Conservation (phyloP, 352 stramenopile species). For the Phytophthora pisi region DNA sequence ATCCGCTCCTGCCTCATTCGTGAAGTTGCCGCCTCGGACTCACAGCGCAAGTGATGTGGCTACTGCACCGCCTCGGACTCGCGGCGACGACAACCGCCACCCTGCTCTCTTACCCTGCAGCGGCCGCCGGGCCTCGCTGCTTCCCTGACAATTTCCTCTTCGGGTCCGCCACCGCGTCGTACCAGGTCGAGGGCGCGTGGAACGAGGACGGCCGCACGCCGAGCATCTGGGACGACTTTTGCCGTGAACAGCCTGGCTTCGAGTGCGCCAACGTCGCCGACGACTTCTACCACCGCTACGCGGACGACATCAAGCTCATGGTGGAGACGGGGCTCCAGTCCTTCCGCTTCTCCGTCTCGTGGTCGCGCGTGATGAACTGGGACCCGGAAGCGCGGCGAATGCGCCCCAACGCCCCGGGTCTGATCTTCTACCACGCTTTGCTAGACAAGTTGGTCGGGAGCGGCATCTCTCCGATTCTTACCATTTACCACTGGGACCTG, state of each 20-base stretch:
- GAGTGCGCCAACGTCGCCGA: slow-evolving; percentile 89
- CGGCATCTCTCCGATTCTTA: slow-evolving; percentile 25
- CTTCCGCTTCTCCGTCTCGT: slow-evolving; percentile 90
- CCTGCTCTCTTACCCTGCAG: slow-evolving; percentile 3
- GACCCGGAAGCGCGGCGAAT: slow-evolving; percentile 59
- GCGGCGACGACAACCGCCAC: neutral
- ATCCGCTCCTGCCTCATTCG: slow-evolving; percentile 3
- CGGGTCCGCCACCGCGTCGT: slow-evolving; percentile 80
- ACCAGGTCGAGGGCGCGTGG: slow-evolving; percentile 91
- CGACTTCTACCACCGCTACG: slow-evolving; percentile 92
- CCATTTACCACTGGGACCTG: slow-evolving; percentile 31
- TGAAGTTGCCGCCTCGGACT: slow-evolving; percentile 12
- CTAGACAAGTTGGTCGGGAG: slow-evolving; percentile 25
- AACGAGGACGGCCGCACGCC: slow-evolving; percentile 74
- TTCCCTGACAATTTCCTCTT: slow-evolving; percentile 70
- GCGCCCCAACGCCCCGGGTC: slow-evolving; percentile 75
- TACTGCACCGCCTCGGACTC: slow-evolving; percentile 13
- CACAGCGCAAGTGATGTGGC: slow-evolving; percentile 12
- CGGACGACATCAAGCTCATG: slow-evolving; percentile 93
- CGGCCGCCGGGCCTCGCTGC: slow-evolving; percentile 26
- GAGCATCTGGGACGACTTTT: slow-evolving; percentile 94
- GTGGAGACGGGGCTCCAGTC: slow-evolving; percentile 84
- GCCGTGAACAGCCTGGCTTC: slow-evolving; percentile 52
- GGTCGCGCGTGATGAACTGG: slow-evolving; percentile 86
- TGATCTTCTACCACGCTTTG: slow-evolving; percentile 74